Percentiles rank a stretch among this genome's conserved stretches.
These are phyloP conservation scores for Debaryomycetaceae sp. DNA, from an alignment of 1,139 yeast species.

Conservation along the genomic window DNA sequence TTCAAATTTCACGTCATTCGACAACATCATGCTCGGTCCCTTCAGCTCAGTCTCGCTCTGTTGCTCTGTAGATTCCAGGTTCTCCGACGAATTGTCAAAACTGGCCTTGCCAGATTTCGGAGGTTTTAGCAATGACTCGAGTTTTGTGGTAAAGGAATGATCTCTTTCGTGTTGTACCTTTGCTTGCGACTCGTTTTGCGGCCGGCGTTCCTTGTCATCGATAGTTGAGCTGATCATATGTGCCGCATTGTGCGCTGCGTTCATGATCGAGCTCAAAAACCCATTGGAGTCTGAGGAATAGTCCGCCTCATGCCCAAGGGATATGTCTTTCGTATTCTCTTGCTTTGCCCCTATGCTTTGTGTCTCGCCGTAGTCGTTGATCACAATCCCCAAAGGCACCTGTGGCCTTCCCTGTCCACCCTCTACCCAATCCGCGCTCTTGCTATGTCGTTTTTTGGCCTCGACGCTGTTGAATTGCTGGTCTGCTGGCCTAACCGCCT, in stretches of 20 bases:
- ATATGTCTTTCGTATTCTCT: not conserved
- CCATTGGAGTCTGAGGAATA: constrained; percentile 11
- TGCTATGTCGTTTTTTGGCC: not conserved
- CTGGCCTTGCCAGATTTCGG: constrained; percentile 9
- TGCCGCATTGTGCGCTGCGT: constrained; percentile 26
- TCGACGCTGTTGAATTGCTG: not conserved
- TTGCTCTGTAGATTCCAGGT: not conserved
- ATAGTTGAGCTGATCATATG: constrained; percentile 5
- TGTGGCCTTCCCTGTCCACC: not conserved
- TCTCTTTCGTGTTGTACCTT: constrained; percentile 9
- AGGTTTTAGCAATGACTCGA: constrained; percentile 17
- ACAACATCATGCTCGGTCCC: constrained; percentile 3
- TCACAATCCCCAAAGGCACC: not conserved
- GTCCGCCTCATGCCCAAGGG: not conserved
- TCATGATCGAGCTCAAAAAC: constrained; percentile 23
- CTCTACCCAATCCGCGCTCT: not conserved
- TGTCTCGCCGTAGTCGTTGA: not conserved
- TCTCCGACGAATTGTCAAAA: constrained; percentile 3
- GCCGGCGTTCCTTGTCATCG: constrained; percentile 3
- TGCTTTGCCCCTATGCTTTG: not conserved
- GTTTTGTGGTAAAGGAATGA: constrained; percentile 14
- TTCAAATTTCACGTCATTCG: constrained; percentile 47
- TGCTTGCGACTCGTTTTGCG: not conserved
- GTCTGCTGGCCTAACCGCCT: not conserved
- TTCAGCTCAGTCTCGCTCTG: not conserved